phyloP scores from a whole-genome alignment of 768 basidiomycete species.

The Lentinula sp. region DNA sequence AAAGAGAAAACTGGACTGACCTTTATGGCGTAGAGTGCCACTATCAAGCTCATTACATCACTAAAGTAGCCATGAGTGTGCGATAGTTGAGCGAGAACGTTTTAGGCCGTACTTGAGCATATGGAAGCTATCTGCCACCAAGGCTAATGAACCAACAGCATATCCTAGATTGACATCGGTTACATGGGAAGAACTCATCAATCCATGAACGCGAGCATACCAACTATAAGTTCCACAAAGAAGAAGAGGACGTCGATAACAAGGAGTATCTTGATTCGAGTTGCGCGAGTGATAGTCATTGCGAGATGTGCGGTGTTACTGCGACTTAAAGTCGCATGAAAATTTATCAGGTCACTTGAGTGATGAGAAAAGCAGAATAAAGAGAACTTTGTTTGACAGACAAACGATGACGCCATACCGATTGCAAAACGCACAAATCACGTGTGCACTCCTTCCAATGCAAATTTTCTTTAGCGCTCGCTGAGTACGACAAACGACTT shows the following conservation, averaged over 20 bases:
- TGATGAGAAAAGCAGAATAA: neutral
- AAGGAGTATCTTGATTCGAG: slow-evolving; percentile 71
- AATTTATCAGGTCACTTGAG: neutral
- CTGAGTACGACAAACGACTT: neutral
- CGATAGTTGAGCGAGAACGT: neutral
- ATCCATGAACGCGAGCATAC: slow-evolving; percentile 24
- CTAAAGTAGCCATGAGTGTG: slow-evolving; percentile 34
- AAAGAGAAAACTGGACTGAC: slow-evolving; percentile 22
- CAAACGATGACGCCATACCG: neutral
- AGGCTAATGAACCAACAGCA: slow-evolving; percentile 91
- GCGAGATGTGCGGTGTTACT: neutral
- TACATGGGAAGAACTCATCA: neutral
- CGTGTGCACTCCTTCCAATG: neutral
- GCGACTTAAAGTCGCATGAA: neutral
- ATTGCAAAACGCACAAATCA: neutral
- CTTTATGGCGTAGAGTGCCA: slow-evolving; percentile 94
- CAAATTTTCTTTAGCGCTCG: neutral
- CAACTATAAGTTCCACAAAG: slow-evolving; percentile 77
- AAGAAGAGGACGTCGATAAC: slow-evolving; percentile 86
- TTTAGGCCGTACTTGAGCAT: slow-evolving; percentile 81
- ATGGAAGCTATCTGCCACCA: slow-evolving; percentile 96
- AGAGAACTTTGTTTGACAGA: neutral
- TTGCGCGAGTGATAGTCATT: slow-evolving; percentile 56
- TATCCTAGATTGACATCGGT: slow-evolving; percentile 50
- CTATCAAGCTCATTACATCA: slow-evolving; percentile 93